Evolutionary conservation across 192 early-diverging fungal genomes (phyloP), one percentile per base, ranked within the genome.

Genomic region (Paraglomus brasilianum): DNA sequence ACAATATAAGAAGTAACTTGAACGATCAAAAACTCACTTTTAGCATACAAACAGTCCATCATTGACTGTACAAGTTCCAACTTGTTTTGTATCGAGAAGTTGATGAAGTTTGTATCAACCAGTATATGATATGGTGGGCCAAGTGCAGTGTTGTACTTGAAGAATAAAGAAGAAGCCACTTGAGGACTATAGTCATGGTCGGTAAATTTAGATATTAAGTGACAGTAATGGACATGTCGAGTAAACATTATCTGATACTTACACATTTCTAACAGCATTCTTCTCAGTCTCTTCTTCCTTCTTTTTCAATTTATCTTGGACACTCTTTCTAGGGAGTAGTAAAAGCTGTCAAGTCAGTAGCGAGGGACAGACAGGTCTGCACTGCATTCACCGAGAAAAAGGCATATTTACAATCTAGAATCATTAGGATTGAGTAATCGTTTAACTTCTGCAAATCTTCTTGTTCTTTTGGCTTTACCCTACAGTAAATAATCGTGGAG

Each of bases 31-130:
- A 19, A 57, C 77, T 73, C 72, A 86, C 93, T 94, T 79, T 97
- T 97, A 50, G 95, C 95, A 73, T 92, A 95, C n/a, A 98, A 81
- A 72, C 95, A 99, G 77, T 99, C 95, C 97, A 99, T 98, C 94
- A 96, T 95, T 17, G 93, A 89, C 62, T 95, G 91, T 38, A 97
- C 86, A 38, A 96, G 81, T 75, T 99, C 97, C 30, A 99, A 85
- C 75, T 98, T 96, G 85, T 99, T 99, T 77, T 97, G 96, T 73
- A 99, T 93, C 10, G 95, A 92, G 75, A 99, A 97, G 83, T 99
- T 99, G 86, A 99, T 98, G 63, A 99, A 99, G 78, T 99, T 99
- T 73, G 97, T 98, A 80, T 99, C 97, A 43, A 99, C 88, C 10
- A 99, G 78, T 21, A 99, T 85, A 69, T 93, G 90, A 79, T 99